These are phyloP conservation scores for Avena eriantha DNA, from an alignment of 176 grass and related monocot genomes.

Conservation along the genomic window DNA sequence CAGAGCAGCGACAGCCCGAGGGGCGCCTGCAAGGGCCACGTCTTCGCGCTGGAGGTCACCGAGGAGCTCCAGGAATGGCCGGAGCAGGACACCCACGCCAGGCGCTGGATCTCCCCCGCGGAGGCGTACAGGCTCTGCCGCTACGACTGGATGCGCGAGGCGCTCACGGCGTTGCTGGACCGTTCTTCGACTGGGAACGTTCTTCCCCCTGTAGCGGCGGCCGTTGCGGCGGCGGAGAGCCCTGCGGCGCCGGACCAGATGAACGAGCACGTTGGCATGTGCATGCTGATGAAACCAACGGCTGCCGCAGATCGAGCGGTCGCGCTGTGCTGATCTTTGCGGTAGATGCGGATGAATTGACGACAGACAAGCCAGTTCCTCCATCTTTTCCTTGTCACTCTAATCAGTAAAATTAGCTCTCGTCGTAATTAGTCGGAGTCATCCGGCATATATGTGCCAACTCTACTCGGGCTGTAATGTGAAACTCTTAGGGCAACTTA, in stretches of 20 bases:
- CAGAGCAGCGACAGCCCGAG: constrained; percentile 55
- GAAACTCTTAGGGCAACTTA: neutral
- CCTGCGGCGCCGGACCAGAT: constrained; percentile 3
- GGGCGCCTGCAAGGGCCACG: constrained; percentile 83
- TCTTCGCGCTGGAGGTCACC: constrained; percentile 86
- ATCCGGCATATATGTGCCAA: neutral
- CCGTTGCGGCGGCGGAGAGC: neutral
- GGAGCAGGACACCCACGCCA: constrained; percentile 68
- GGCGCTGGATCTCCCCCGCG: constrained; percentile 66
- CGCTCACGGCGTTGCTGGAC: constrained; percentile 62
- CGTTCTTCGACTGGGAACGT: neutral
- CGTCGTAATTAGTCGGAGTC: neutral
- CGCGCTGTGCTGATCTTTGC: constrained; percentile 60
- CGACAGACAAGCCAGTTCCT: neutral
- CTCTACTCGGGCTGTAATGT: constrained; percentile 18
- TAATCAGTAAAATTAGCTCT: neutral
- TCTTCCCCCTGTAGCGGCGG: too few relatives aligned
- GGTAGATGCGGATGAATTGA: neutral
- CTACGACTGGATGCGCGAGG: constrained; percentile 97
- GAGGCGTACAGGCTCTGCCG: constrained; percentile 74
- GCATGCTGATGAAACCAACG: constrained; percentile 35
- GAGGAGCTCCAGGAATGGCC: constrained; percentile 77
- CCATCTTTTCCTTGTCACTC: neutral
- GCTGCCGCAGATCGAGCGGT: constrained; percentile 49
- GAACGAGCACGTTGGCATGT: constrained; percentile 37